Conservation (phyloP, 2,329 filamentous ascomycete genomes). For the Colletotrichum cuscutae region DNA sequence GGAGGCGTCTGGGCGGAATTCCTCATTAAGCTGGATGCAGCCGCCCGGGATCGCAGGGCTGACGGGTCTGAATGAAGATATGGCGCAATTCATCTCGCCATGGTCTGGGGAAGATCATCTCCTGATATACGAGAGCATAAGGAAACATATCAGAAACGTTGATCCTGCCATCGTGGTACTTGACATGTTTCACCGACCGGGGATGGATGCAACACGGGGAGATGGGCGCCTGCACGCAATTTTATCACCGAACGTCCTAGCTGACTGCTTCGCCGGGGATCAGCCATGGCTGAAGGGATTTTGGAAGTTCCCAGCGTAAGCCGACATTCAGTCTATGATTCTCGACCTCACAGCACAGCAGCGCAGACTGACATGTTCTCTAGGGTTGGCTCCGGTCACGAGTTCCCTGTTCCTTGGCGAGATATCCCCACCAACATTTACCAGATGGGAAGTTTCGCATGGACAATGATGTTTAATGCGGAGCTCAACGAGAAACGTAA, state of each 20-base stretch:
- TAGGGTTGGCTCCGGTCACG: constrained; percentile 53
- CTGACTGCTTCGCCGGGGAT: constrained; percentile 49
- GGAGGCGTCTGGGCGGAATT: constrained; percentile 33
- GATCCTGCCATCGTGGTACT: constrained; percentile 46
- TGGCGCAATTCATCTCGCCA: constrained; percentile 39
- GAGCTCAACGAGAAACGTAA: neutral
- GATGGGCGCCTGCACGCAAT: constrained; percentile 45
- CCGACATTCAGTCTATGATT: neutral
- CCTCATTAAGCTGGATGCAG: constrained; percentile 29
- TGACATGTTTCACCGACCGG: constrained; percentile 44
- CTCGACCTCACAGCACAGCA: neutral
- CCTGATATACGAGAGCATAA: constrained; percentile 39
- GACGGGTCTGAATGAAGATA: constrained; percentile 25
- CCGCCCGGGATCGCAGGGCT: constrained; percentile 38
- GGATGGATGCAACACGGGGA: constrained; percentile 38
- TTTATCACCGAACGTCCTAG: constrained; percentile 55
- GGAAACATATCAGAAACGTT: constrained; percentile 42
- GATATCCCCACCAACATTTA: constrained; percentile 53
- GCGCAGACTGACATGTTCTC: neutral
- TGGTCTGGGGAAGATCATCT: constrained; percentile 45
- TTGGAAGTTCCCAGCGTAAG: constrained; percentile 53
- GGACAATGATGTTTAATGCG: neutral
- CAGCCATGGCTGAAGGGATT: constrained; percentile 51
- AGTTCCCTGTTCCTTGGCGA: constrained; percentile 56
- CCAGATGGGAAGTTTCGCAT: constrained; percentile 37